A percentile compares a stretch with the other conserved stretches of the same genome.
These are phyloP conservation scores for Colletotrichum nymphaeae DNA, from an alignment of 2,329 filamentous ascomycete genomes.

Conservation along the genomic window DNA sequence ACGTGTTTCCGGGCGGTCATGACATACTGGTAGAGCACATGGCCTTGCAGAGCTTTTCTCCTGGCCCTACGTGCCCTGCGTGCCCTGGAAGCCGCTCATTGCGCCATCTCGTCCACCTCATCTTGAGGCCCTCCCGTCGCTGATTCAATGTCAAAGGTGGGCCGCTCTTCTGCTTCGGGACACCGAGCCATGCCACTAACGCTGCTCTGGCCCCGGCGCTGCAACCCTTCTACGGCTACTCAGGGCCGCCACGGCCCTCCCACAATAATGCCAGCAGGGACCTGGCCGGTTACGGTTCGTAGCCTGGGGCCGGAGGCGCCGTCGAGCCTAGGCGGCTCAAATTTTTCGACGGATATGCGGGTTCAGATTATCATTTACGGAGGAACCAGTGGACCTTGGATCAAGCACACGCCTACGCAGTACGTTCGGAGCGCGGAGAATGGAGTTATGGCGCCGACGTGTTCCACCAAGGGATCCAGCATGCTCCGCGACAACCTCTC, in stretches of 20 bases:
- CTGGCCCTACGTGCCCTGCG: too few species aligned
- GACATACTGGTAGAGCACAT: not conserved
- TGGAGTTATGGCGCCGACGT: not conserved
- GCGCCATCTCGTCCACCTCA: not conserved
- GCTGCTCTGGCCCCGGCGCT: slow-evolving; percentile 9
- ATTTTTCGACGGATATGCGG: not conserved
- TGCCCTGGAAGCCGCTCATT: slow-evolving; percentile 10
- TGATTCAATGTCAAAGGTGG: slow-evolving; percentile 2
- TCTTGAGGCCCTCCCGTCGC: not conserved
- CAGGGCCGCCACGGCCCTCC: not conserved
- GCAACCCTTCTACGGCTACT: slow-evolving; percentile 14
- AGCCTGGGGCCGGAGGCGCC: slow-evolving; percentile 15
- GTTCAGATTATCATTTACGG: not conserved
- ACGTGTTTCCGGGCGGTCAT: not conserved
- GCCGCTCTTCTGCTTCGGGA: slow-evolving; percentile 24
- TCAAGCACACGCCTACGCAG: not conserved
- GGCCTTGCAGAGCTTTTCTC: not conserved
- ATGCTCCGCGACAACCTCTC: not conserved
- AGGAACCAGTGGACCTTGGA: not conserved
- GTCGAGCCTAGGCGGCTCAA: slow-evolving; percentile 16
- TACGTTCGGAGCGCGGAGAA: not conserved
- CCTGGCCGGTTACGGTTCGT: slow-evolving; percentile 16
- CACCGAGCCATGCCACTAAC: slow-evolving; percentile 29
- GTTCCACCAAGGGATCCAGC: not conserved
- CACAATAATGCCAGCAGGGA: slow-evolving; percentile 18